Evolutionary conservation across 257 asterid species (phyloP).

Genomic region (Solanum tarijense): DNA sequence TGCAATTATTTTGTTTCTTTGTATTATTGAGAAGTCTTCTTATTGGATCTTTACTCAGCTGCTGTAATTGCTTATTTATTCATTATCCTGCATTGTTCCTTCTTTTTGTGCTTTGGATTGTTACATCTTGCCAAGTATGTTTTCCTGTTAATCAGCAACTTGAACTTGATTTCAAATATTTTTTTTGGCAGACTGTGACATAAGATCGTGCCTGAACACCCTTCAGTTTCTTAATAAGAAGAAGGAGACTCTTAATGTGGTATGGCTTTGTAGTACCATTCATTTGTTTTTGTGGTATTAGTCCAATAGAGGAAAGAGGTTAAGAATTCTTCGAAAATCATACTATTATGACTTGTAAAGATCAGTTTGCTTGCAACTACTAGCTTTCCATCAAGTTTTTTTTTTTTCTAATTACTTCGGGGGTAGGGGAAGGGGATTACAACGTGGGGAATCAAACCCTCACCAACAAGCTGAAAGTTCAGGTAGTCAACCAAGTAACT

Average conservation of each 20-base stretch:
- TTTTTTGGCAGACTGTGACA: conserved; percentile 62
- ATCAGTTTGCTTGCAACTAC: background rate
- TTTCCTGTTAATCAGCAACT: background rate
- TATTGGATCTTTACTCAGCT: background rate
- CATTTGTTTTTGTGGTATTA: background rate
- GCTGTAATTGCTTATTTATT: background rate
- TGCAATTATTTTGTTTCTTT: background rate
- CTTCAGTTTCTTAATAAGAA: conserved; percentile 92
- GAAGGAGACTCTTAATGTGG: conserved; percentile 72
- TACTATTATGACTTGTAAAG: background rate
- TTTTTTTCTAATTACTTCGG: background rate
- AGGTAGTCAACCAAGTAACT: background rate
- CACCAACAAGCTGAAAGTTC: background rate
- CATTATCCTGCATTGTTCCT: background rate
- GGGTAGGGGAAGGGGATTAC: background rate
- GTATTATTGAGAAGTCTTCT: background rate
- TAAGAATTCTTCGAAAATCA: background rate
- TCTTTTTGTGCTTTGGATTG: background rate
- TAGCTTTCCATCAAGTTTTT: background rate
- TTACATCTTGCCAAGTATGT: background rate
- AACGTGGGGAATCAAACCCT: background rate
- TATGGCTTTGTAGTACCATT: conserved; percentile 18
- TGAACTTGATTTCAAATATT: background rate
- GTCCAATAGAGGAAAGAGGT: background rate
- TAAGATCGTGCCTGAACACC: conserved; percentile 92